Evolutionary conservation across 352 stramenopile species (phyloP).

Genomic region (Elongisporangium undulatum): DNA sequence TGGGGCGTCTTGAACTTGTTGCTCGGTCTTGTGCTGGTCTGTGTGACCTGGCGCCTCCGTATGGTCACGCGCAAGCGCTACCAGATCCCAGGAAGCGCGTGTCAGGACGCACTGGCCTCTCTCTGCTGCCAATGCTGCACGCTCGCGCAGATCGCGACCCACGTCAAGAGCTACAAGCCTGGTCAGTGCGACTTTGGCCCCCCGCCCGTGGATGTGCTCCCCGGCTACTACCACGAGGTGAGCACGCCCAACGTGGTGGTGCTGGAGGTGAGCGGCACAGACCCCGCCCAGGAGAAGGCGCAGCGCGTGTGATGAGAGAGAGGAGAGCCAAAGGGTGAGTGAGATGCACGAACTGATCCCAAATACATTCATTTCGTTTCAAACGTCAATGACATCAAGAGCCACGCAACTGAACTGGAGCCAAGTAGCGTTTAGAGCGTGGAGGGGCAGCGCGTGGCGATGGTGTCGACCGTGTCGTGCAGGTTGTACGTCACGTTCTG

Average conservation of each 20-base stretch:
- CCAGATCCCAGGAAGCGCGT: slow-evolving; percentile 28
- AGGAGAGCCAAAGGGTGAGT: neutral
- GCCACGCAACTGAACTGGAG: neutral
- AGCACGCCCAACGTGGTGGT: neutral
- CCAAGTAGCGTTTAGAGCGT: neutral
- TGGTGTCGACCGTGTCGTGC: slow-evolving; percentile 18
- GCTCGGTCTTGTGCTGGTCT: slow-evolving; percentile 12
- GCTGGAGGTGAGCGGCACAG: neutral
- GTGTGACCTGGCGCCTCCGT: slow-evolving; percentile 33
- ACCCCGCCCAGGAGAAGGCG: neutral
- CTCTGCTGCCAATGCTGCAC: slow-evolving; percentile 42
- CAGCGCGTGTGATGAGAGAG: neutral
- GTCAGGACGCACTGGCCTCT: slow-evolving; percentile 22
- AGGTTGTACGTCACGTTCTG: slow-evolving; percentile 17
- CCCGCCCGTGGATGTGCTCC: slow-evolving; percentile 25
- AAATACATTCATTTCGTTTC: neutral
- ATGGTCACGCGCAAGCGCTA: slow-evolving; percentile 29
- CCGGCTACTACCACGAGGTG: slow-evolving; percentile 17
- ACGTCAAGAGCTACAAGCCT: slow-evolving; percentile 52
- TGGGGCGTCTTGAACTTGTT: neutral
- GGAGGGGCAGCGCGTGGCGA: neutral
- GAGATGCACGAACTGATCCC: neutral
- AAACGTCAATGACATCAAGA: neutral
- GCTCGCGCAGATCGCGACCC: slow-evolving; percentile 48
- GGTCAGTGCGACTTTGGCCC: slow-evolving; percentile 29